These are phyloP conservation scores for Aquilaria sinensis DNA, from an alignment of 345 rosid species.

Conservation along the genomic window DNA sequence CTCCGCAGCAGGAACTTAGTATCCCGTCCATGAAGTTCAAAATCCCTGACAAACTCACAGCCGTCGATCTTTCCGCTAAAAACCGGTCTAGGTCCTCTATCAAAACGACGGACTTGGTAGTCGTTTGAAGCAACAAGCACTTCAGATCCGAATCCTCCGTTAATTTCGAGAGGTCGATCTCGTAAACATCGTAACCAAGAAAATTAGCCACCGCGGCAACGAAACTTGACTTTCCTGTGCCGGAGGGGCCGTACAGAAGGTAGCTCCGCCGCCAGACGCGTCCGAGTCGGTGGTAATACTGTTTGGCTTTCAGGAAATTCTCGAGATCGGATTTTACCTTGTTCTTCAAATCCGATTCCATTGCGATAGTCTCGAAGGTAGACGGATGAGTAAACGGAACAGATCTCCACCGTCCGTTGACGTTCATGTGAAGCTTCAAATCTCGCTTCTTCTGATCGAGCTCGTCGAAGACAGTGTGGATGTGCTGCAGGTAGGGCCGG, in stretches of 20 bases:
- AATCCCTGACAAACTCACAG: conserved; percentile 44
- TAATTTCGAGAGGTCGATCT: conserved; percentile 55
- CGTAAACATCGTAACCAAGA: conserved; percentile 59
- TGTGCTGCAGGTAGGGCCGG: conserved; percentile 81
- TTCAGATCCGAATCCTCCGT: conserved; percentile 58
- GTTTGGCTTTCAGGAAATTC: conserved; percentile 56
- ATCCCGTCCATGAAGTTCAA: conserved; percentile 75
- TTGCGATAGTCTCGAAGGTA: conserved; percentile 69
- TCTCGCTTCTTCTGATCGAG: conserved; percentile 49
- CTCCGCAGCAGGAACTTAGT: conserved; percentile 46
- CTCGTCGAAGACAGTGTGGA: conserved; percentile 74
- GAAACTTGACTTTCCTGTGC: conserved; percentile 80
- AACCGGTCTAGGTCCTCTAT: conserved; percentile 71
- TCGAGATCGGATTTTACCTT: conserved; percentile 69
- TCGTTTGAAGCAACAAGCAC: conserved; percentile 45
- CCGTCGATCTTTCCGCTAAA: conserved; percentile 43
- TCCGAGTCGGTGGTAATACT: conserved; percentile 64
- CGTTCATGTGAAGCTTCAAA: conserved; percentile 56
- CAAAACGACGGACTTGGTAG: conserved; percentile 42
- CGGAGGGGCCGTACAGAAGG: conserved; percentile 67
- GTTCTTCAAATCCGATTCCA: conserved; percentile 66
- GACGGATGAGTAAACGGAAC: conserved; percentile 72
- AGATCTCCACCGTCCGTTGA: conserved; percentile 67
- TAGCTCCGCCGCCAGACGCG: conserved; percentile 81
- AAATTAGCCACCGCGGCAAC: conserved; percentile 76